Evolutionary conservation across 2,329 filamentous ascomycete genomes (phyloP).

Genomic region (Cytospora schulzeri): DNA sequence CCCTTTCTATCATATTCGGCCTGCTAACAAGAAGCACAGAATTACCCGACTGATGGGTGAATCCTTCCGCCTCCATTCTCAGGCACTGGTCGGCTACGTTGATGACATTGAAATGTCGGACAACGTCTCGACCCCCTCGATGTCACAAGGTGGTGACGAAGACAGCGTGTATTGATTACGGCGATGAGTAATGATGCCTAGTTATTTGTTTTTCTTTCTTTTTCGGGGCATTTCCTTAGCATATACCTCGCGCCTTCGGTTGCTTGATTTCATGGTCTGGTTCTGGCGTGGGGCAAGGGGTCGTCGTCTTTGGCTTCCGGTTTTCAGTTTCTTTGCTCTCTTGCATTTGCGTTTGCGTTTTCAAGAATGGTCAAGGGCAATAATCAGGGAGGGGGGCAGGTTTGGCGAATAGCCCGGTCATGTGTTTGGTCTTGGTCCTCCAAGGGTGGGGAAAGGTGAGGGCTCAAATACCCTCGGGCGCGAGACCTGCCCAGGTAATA

Average conservation of each 20-base stretch:
- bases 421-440: conserved; percentile 38
- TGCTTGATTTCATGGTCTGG: conserved; percentile 35
- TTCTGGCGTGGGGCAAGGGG: conserved; percentile 29
- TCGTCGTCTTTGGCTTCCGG: conserved; percentile 30
- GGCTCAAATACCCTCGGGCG: conserved; percentile 37
- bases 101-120: conserved; percentile 75
- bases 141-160: conserved; percentile 72
- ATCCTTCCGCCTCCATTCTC: conserved; percentile 94
- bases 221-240: conserved; percentile 38
- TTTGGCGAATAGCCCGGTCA: conserved; percentile 40
- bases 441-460: conserved; percentile 34
- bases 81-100: conserved; percentile 92
- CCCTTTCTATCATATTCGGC: background rate
- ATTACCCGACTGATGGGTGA: conserved; percentile 97
- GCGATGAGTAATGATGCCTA: conserved; percentile 49
- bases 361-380: conserved; percentile 47
- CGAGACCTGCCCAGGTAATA: conserved; percentile 43
- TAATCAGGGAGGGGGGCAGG: conserved; percentile 44
- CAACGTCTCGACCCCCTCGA: conserved; percentile 70
- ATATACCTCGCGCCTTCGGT: conserved; percentile 46
- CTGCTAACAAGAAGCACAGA: conserved; percentile 55
- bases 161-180: conserved; percentile 67
- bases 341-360: conserved; percentile 35
- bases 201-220: conserved; percentile 48
- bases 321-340: conserved; percentile 32